These are phyloP conservation scores for Lablab purpureus DNA, from an alignment of 306 rosid genomes.

Conservation along the genomic window DNA sequence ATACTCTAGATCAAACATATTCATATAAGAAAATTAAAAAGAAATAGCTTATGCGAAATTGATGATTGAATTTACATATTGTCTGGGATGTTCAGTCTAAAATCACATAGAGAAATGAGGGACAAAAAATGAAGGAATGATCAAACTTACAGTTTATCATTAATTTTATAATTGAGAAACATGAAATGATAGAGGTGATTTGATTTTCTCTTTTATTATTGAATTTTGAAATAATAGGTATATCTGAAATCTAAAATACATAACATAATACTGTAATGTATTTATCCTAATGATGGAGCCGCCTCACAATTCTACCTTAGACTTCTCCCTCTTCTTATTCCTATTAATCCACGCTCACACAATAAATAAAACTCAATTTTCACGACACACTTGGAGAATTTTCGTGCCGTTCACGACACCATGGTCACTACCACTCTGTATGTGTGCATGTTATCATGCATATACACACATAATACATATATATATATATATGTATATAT, in stretches of 20 bases:
- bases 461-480: background rate
- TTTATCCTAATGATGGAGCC: conserved; percentile 55
- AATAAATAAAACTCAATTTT: conserved; percentile 36
- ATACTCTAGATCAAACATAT: too few species aligned
- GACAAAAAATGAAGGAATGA: too few species aligned
- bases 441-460: too few species aligned
- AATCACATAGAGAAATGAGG: too few species aligned
- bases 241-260: conserved; percentile 2
- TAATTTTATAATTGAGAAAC: background rate
- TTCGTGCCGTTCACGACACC: conserved; percentile 75
- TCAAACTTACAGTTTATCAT: too few species aligned
- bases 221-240: conserved; percentile 15
- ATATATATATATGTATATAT: conserved; percentile 41
- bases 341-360: conserved; percentile 21
- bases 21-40: too few species aligned
- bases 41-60: too few species aligned
- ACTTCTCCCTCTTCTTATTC: conserved; percentile 21
- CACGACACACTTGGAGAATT: conserved; percentile 42
- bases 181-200: background rate
- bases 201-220: background rate
- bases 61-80: too few species aligned
- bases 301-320: conserved; percentile 54
- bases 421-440: background rate
- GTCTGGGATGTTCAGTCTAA: too few species aligned
- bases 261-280: conserved; percentile 25